phyloP scores from a whole-genome alignment of 345 rosid species.

The Salix suchowensis region DNA sequence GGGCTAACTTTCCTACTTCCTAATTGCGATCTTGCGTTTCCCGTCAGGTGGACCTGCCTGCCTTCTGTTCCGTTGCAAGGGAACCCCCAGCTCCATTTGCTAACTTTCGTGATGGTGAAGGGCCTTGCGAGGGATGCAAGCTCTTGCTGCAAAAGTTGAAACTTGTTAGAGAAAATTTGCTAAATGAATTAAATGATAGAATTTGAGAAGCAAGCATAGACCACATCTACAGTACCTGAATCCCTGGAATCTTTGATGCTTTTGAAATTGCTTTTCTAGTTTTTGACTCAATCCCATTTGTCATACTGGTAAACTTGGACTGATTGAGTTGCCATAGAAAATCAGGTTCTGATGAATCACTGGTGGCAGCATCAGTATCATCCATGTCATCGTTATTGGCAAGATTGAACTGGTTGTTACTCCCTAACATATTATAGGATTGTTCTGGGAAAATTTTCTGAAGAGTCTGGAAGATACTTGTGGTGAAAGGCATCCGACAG shows the following conservation, averaged over 20 bases:
- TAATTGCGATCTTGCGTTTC: constrained; percentile 53
- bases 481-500: constrained; percentile 55
- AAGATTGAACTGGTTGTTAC: constrained; percentile 38
- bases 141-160: constrained; percentile 41
- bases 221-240: constrained; percentile 16
- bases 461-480: constrained; percentile 62
- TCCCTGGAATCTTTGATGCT: constrained; percentile 41
- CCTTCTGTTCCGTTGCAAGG: constrained; percentile 44
- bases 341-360: constrained; percentile 88
- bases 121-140: constrained; percentile 40
- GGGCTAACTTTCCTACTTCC: constrained; percentile 47
- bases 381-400: constrained; percentile 47
- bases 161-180: not conserved
- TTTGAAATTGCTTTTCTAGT: constrained; percentile 48
- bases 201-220: not conserved
- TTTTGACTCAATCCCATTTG: constrained; percentile 44
- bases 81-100: constrained; percentile 39
- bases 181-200: not conserved
- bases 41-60: constrained; percentile 49
- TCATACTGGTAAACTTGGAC: constrained; percentile 46
- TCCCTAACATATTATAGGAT: constrained; percentile 57
- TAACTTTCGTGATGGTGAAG: constrained; percentile 64
- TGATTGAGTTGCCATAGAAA: constrained; percentile 87
- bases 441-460: constrained; percentile 64
- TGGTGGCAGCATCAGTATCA: constrained; percentile 81